A percentile compares a stretch with the other conserved stretches of the same genome.
Evolutionary conservation across 768 basidiomycete genomes (phyloP).

Genomic region (Antrodiella citrinella): DNA sequence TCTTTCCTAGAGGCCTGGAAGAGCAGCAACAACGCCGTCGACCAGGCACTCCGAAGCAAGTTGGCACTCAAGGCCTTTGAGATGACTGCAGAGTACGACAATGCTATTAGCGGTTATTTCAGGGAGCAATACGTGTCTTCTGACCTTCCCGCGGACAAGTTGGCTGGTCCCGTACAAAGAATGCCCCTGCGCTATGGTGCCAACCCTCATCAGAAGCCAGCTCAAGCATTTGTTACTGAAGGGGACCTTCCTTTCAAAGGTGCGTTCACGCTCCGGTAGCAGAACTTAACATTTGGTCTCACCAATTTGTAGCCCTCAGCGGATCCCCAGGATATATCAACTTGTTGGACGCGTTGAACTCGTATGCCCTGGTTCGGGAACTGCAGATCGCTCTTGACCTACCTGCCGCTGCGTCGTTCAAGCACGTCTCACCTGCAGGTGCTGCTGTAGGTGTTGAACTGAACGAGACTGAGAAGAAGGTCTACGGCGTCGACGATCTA

Average conservation of each 20-base stretch:
- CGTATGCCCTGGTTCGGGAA: constrained; percentile 92
- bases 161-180: constrained; percentile 70
- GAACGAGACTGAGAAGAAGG: constrained; percentile 78
- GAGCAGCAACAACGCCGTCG: constrained; percentile 66
- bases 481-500: constrained; percentile 94
- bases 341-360: constrained; percentile 93
- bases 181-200: constrained; percentile 89
- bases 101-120: constrained; percentile 94
- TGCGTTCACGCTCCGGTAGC: no score
- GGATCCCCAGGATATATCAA: constrained; percentile 99
- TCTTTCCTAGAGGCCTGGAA: constrained; percentile 75
- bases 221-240: constrained; percentile 87
- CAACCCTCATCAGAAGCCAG: constrained; percentile 98
- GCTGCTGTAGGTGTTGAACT: constrained; percentile 87
- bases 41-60: constrained; percentile 60
- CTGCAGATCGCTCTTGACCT: constrained; percentile 79
- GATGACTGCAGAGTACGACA: constrained; percentile 91
- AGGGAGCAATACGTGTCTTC: constrained; percentile 88
- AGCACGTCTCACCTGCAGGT: constrained; percentile 98
- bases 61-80: constrained; percentile 97
- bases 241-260: constrained; percentile 94
- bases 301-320: constrained; percentile 68
- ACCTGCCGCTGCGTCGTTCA: constrained; percentile 98
- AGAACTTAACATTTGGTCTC: no score
- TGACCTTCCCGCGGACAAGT: constrained; percentile 53